These are phyloP conservation scores for Xylaria castorea DNA, from an alignment of 495 filamentous ascomycete genomes.

Conservation along the genomic window DNA sequence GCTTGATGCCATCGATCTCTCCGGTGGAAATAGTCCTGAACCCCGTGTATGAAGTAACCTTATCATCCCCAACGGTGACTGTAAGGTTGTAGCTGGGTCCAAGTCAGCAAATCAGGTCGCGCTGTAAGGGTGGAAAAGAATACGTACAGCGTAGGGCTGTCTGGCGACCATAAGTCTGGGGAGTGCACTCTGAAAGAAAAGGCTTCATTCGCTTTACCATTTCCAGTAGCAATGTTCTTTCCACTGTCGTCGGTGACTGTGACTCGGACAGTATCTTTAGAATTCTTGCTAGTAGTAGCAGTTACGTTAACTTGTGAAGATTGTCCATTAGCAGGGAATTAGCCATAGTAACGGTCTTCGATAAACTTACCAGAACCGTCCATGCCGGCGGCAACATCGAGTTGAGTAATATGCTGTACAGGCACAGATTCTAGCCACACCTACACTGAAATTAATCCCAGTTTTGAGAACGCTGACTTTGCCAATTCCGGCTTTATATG, in stretches of 20 bases:
- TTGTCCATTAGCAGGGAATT: not conserved
- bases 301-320: constrained; percentile 55
- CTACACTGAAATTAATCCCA: constrained; percentile 20
- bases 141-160: constrained; percentile 58
- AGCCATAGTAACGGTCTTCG: not conserved
- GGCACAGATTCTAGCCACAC: constrained; percentile 70
- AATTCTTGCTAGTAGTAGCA: constrained; percentile 46
- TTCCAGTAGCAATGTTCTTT: constrained; percentile 40
- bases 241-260: constrained; percentile 50
- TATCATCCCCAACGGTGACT: constrained; percentile 61
- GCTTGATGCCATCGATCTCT: constrained; percentile 62
- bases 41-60: constrained; percentile 66
- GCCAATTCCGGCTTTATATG: not conserved
- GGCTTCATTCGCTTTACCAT: constrained; percentile 49
- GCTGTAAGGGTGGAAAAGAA: not conserved
- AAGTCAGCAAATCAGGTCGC: constrained; percentile 4
- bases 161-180: constrained; percentile 65
- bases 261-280: constrained; percentile 42
- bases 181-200: constrained; percentile 61
- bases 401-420: constrained; percentile 56
- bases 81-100: constrained; percentile 60
- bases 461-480: not conserved
- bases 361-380: constrained; percentile 60
- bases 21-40: constrained; percentile 67
- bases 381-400: constrained; percentile 65